Evolutionary conservation across 768 basidiomycete species (phyloP), one percentile per base, ranked within the genome.

Genomic region (Lentinus brumalis): DNA sequence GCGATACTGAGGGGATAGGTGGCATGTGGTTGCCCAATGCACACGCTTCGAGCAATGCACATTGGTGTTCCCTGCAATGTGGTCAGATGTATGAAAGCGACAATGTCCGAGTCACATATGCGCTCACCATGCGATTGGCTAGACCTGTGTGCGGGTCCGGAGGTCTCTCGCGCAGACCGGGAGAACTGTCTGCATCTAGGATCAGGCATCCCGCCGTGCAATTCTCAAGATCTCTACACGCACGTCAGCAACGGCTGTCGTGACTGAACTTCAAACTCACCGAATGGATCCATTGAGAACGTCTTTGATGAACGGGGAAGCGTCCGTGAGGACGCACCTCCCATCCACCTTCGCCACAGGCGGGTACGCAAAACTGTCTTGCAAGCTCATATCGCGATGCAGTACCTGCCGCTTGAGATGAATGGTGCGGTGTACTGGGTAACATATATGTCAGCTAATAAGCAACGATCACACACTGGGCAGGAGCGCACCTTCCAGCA

Each of bases 321-420:
- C 16, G 18, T 32, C 30, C 21, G 39, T 35, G 5, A 39, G 9
- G 6, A 39, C 26, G 15, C n/a, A 5, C 9, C 12, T 45, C 11
- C 41, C 26, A 44, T 2, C 8, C 21, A n/a, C 2, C 2, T 7
- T 14, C 26, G 30, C 46, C 56, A 30, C 26, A 4, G 4, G 18
- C 3, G 56, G 56, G n/a, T 57, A 57, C 46, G 50, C 50, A n/a
- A 57, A 18, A 8, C 49, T 29, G 31, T 56, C 46, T 42, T 45
- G 18, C 9, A 56, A 47, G 44, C 54, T 56, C 54, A 56, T 56
- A 44, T 57, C 56, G 2, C 56, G 46, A 41, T 57, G 56, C 2
- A 57, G 21, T 26, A 29, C 3, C 35, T 40, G 12, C 40, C 42
- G 8, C 18, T 12, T 1, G 14, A n/a, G 7, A 41, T 16, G 2